Base-by-base conservation (phyloP, 2,329 filamentous ascomycete genomes). In the Neonectria neomacrospora region DNA sequence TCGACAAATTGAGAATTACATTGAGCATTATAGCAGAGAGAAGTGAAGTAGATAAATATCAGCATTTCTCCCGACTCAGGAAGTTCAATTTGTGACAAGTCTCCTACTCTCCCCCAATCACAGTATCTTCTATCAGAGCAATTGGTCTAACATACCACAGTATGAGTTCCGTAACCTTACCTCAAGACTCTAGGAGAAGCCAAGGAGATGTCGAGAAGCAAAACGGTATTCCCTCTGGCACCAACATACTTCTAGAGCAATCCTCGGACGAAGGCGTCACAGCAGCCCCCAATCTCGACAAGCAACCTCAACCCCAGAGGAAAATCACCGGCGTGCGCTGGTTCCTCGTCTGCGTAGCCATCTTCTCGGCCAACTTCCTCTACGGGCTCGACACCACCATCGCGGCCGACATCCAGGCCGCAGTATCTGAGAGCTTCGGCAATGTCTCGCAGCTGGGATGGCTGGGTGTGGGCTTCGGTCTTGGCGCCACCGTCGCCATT, bases 331-430 rank as follows among this genome's bases (percentile, higher is more conserved):
- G 68, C 18, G 30, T 66, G 18, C 61, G 63, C 30, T 72, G 70
- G 70, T 65, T 68, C 37, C 59, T 69, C 18, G 64, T 71, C 1
- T 67, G 63, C 32, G 12, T 67, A 16, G 59, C 61, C 53, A 65
- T 70, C 47, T 71, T 67, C 44, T 66, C 66, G 2, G 52, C 65
- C 30, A 68, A 63, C 51, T 65, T 71, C 42, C 65, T 71, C 54
- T 71, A 68, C 55, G 67, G 65, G 2, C 67, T 71, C 32, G 67
- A 71, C 28, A 69, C 60, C 3, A 69, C 65, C 12, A 68, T 69
- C 18, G 65, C 61, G 1, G 67, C 65, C 1, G 66, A 68, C 14
- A 65, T 70, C 23, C 64, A 67, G 37, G 64, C 56, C 20, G 59
- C 67, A 1, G 63, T 71, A 2, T 66, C 66, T 3, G 59, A 65